Base-by-base conservation (phyloP, 2,329 filamentous ascomycete species). In the Huntiella omanensis region DNA sequence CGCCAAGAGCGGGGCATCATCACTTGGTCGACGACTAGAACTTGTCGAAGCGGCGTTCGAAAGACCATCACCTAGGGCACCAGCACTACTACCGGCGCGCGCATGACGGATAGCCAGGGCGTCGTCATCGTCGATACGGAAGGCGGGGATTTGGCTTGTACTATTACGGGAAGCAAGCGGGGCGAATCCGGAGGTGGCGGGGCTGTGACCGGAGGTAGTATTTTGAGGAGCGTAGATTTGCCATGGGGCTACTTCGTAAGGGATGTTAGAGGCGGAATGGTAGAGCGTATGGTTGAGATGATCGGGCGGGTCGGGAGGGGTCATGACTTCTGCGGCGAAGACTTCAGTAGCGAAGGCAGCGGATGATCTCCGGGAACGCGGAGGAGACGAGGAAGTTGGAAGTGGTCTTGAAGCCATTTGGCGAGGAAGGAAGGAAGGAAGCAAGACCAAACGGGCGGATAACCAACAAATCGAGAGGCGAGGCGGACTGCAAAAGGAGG, bases 1-100 rank as follows among this genome's bases (percentile, higher is more conserved):
- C 55, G 80, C 77, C 22, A 81, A 64, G 45, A 77, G 73, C 8
- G 80, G 76, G 45, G 76, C 72, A 42, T 79, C 75, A 48, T 82
- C 78, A 1, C 78, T 77, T 54, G 76, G 75, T 46, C 71, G 67
- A 49, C 39, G 47, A 22, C 43, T 46, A 8, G 46, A 48, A 28
- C 8, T 28, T 13, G 45, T 22, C 8, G 40, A 41, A 5, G 40
- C 40, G 8, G 40, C 40, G 22, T 17, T 41, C 5, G 40, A 28
- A 22, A 41, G 40, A 8, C 40, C 19, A 3, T 15, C 19, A 28
- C 40, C 40, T 13, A 41, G 12, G 17, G 11, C 17, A 4, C 19
- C 15, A 3, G 40, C 40, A 19, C 28, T 13, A 28, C 40, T 41
- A 28, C 40, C 15, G 19, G 13, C 19, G 22, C 40, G 40, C 17